These are phyloP conservation scores for Didymella arachidicola DNA, from an alignment of 2,329 filamentous ascomycete species.

Conservation along the genomic window DNA sequence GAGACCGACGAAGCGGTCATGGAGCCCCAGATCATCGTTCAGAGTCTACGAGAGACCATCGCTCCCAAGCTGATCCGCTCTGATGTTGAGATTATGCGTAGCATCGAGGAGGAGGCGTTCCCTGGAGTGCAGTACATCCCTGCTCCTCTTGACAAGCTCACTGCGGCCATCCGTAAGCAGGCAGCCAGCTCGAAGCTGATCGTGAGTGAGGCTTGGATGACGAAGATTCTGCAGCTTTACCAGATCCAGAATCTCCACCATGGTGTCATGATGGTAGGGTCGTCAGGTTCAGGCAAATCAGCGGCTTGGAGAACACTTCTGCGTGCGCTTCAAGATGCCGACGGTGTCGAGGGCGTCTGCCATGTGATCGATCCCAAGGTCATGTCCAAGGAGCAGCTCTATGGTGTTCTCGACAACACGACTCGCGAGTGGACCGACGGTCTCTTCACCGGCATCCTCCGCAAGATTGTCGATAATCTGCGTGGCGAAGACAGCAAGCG, in stretches of 20 bases:
- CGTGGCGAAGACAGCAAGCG: constrained; percentile 96
- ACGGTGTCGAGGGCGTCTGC: constrained; percentile 90
- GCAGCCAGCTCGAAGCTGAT: constrained; percentile 87
- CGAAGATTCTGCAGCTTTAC: constrained; percentile 94
- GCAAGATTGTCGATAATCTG: constrained; percentile 98
- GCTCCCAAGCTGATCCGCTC: constrained; percentile 93
- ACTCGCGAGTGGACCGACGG: constrained; percentile 99
- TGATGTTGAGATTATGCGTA: constrained; percentile 87
- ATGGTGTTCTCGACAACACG: constrained; percentile 93
- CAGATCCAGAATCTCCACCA: constrained; percentile 98
- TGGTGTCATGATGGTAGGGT: constrained; percentile 99
- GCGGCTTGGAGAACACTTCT: constrained; percentile 92
- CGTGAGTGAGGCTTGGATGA: constrained; percentile 95
- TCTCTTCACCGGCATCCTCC: constrained; percentile 94
- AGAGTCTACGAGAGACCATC: constrained; percentile 98
- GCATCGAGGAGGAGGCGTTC: constrained; percentile 86
- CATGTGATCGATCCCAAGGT: constrained; percentile 99
- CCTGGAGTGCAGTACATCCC: constrained; percentile 92
- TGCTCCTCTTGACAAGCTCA: constrained; percentile 80
- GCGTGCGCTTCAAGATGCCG: constrained; percentile 87
- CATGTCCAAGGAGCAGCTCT: constrained; percentile 98
- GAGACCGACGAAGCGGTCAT: constrained; percentile 74
- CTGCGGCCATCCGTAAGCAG: constrained; percentile 80
- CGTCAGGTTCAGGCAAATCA: constrained; percentile 97
- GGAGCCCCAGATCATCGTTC: constrained; percentile 97